These are phyloP conservation scores for Bryoerythrophyllum caledonicum DNA, from an alignment of 225 moss, liverwort and hornwort genomes.

Conservation along the genomic window DNA sequence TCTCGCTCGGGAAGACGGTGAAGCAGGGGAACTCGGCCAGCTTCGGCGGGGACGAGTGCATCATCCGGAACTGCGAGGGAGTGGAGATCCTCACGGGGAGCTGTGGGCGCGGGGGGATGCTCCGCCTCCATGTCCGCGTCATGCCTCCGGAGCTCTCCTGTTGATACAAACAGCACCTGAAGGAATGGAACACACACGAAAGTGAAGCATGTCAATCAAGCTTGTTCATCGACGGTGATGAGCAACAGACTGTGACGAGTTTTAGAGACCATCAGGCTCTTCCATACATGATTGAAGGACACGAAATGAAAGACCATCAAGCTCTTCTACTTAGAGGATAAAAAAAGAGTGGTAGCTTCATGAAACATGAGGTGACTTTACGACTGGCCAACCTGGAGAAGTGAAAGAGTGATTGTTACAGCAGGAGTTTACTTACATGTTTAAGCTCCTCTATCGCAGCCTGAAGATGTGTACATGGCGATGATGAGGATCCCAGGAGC, in stretches of 20 bases:
- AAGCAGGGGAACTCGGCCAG: conserved; percentile 15
- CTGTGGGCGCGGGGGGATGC: neutral
- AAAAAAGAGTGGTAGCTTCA: too few species aligned
- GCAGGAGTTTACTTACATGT: neutral
- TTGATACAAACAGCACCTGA: neutral
- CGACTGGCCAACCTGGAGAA: neutral
- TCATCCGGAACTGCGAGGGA: neutral
- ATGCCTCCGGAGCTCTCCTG: conserved; percentile 12
- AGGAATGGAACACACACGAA: neutral
- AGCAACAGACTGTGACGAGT: too few species aligned
- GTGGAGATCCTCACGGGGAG: conserved; percentile 5
- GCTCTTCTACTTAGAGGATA: too few species aligned
- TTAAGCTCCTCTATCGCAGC: neutral
- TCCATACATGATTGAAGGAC: too few species aligned
- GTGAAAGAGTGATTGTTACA: neutral
- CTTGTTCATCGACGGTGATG: too few species aligned
- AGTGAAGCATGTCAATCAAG: neutral
- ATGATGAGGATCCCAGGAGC: neutral
- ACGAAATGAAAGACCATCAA: too few species aligned
- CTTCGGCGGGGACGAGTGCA: neutral
- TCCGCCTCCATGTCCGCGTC: conserved; percentile 14
- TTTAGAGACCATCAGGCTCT: too few species aligned
- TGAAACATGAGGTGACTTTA: too few species aligned
- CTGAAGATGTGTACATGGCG: neutral
- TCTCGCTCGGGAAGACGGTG: conserved; percentile 4